Percentiles rank a stretch among this genome's conserved stretches.
These are phyloP conservation scores for Corynascus novoguineensis DNA, from an alignment of 495 filamentous ascomycete genomes.

Conservation along the genomic window DNA sequence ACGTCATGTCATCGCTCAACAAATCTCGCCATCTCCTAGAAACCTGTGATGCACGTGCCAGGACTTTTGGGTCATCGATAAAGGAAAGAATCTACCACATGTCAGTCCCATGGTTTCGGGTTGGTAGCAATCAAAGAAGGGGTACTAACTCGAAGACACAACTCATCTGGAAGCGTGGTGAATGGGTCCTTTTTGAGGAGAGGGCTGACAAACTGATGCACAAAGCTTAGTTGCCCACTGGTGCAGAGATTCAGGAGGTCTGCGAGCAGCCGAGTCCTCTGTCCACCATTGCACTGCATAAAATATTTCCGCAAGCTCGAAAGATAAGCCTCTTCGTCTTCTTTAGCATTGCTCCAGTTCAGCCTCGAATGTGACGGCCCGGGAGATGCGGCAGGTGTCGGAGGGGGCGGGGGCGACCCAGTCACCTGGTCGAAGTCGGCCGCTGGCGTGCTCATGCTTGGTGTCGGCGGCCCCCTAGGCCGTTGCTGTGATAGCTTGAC, in stretches of 20 bases:
- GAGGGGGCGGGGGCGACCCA: constrained; percentile 51
- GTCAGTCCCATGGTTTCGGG: neutral
- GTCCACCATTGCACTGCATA: constrained; percentile 43
- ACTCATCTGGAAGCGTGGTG: constrained; percentile 77
- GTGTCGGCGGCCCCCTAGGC: constrained; percentile 49
- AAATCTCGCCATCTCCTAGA: constrained; percentile 90
- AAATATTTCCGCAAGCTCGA: constrained; percentile 47
- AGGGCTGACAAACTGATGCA: constrained; percentile 87
- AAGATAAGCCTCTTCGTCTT: constrained; percentile 50
- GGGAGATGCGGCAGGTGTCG: constrained; percentile 53
- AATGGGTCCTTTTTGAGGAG: constrained; percentile 95
- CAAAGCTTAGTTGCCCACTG: constrained; percentile 89
- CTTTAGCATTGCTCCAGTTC: constrained; percentile 48
- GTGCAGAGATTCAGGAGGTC: constrained; percentile 88
- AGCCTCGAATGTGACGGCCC: constrained; percentile 47
- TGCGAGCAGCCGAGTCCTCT: constrained; percentile 61
- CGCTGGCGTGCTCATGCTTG: constrained; percentile 53
- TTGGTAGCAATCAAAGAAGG: neutral
- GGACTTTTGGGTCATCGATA: constrained; percentile 88
- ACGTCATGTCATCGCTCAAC: constrained; percentile 91
- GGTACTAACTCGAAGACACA: constrained; percentile 63
- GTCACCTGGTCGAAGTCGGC: constrained; percentile 51
- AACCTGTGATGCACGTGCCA: constrained; percentile 88
- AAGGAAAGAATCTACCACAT: constrained; percentile 71
- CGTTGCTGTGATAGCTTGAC: constrained; percentile 45